phyloP scores from a whole-genome alignment of 768 basidiomycete species.

The Aureoboletus auriporus region DNA sequence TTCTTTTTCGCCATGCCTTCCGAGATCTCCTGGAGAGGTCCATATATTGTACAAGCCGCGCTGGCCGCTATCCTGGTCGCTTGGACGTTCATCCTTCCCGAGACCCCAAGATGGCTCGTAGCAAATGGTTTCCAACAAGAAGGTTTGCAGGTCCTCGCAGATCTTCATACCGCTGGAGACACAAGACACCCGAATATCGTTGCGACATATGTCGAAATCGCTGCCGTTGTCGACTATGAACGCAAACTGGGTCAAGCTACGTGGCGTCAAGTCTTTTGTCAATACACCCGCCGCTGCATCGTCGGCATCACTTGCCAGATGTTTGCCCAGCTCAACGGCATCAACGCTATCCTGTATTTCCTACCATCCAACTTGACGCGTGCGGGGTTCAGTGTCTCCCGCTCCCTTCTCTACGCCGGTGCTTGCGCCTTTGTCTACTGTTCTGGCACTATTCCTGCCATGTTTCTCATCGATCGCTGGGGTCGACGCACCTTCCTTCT shows the following conservation, averaged over 20 bases:
- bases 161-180: conserved; percentile 52
- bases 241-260: conserved; percentile 36
- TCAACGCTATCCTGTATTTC: conserved; percentile 57
- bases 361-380: conserved; percentile 50
- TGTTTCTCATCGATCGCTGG: conserved; percentile 50
- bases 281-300: conserved; percentile 45
- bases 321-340: conserved; percentile 53
- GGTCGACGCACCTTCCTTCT: conserved; percentile 51
- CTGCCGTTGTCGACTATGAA: conserved; percentile 37
- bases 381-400: conserved; percentile 43
- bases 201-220: conserved; percentile 43
- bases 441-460: conserved; percentile 47
- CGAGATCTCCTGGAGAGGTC: conserved; percentile 53
- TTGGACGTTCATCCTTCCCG: conserved; percentile 47
- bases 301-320: conserved; percentile 55
- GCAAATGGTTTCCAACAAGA: conserved; percentile 49
- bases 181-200: conserved; percentile 38
- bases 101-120: conserved; percentile 53
- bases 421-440: conserved; percentile 47
- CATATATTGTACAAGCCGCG: conserved; percentile 50
- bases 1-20: conserved; percentile 45
- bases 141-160: conserved; percentile 50
- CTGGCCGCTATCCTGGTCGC: conserved; percentile 44
- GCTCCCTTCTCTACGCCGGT: conserved; percentile 43
- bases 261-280: conserved; percentile 48